Conservation (phyloP, 2,329 filamentous ascomycete species). For the Colletotrichum sp. region DNA sequence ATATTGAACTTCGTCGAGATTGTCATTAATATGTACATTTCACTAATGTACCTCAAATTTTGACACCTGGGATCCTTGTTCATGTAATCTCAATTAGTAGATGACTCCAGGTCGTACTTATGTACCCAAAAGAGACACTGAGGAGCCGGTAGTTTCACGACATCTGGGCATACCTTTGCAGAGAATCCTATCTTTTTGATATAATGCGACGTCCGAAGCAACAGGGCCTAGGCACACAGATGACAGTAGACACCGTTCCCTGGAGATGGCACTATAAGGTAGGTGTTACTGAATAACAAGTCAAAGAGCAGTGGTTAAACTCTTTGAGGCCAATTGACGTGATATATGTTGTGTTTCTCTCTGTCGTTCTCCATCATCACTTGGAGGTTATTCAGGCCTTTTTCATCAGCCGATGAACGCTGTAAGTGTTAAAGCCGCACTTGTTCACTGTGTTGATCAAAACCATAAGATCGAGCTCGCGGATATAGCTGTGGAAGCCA, state of each 20-base stretch:
- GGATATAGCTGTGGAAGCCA: not conserved
- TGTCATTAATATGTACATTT: fast-evolving
- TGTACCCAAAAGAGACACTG: not conserved
- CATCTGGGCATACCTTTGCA: not conserved
- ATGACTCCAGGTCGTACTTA: not conserved
- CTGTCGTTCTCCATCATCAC: not conserved
- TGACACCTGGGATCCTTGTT: not conserved
- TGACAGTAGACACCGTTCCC: fast-evolving
- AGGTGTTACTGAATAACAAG: not conserved
- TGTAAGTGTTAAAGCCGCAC: fast-evolving
- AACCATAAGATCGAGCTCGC: fast-evolving
- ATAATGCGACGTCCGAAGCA: fast-evolving
- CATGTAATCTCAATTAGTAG: not conserved
- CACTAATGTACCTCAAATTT: not conserved
- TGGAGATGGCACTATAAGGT: not conserved
- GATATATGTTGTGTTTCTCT: not conserved
- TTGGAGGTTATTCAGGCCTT: not conserved
- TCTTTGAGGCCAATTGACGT: not conserved
- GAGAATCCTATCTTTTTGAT: not conserved
- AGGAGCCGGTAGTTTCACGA: not conserved
- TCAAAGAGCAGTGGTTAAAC: not conserved
- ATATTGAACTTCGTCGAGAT: not conserved
- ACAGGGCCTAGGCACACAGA: not conserved
- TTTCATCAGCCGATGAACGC: fast-evolving
- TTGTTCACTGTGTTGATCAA: not conserved